These are phyloP conservation scores for Periconia sp. DNA, from an alignment of 2,329 filamentous ascomycete species.

Conservation along the genomic window DNA sequence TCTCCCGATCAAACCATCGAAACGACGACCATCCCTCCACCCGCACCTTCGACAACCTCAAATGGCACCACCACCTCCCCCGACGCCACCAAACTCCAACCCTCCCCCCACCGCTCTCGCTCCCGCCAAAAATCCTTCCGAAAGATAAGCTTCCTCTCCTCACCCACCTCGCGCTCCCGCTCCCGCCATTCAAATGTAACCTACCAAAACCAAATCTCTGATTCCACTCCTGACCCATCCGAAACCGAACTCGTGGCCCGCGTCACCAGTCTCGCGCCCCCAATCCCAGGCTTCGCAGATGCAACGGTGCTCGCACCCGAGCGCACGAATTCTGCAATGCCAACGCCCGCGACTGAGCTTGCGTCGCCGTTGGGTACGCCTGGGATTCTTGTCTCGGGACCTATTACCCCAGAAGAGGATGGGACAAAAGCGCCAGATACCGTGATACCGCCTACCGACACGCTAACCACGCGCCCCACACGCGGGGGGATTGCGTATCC, in stretches of 20 bases:
- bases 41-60: constrained; percentile 4
- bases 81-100: constrained; percentile 6
- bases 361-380: constrained; percentile 3
- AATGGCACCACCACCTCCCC: constrained; percentile 16
- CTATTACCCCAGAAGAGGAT: constrained; percentile 7
- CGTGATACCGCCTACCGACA: constrained; percentile 50
- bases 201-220: constrained; percentile 31
- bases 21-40: constrained; percentile 18
- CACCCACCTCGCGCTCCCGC: constrained; percentile 17
- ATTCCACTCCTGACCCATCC: constrained; percentile 1
- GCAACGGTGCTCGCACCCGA: constrained; percentile 32
- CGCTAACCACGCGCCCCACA: constrained; percentile 64
- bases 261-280: constrained; percentile 17
- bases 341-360: constrained; percentile 14
- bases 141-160: background rate
- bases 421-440: constrained; percentile 34
- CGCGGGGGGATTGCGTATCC: constrained; percentile 71
- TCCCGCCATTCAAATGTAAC: constrained; percentile 35
- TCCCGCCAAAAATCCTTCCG: constrained; percentile 6
- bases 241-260: constrained; percentile 18
- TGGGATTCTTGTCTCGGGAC: constrained; percentile 21
- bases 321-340: constrained; percentile 24
- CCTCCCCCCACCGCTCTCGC: constrained; percentile 13
- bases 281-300: constrained; percentile 25
- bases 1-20: constrained; percentile 13